Base-by-base conservation (phyloP, 495 filamentous ascomycete species). In the Lasiosphaeria miniovina region DNA sequence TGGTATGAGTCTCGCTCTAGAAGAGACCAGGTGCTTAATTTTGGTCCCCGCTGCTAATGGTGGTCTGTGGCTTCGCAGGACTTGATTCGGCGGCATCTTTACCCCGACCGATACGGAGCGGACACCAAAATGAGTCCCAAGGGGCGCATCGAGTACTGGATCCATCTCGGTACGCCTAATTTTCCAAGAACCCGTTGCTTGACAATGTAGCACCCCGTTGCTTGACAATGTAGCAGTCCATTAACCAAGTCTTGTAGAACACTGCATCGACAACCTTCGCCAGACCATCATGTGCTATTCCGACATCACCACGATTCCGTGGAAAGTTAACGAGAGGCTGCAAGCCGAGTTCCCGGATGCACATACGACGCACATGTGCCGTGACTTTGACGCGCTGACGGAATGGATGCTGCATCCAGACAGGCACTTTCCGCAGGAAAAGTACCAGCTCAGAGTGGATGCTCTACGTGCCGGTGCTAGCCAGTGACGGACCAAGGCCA, bases 181-280 rank as follows among this genome's bases (percentile, higher is more conserved):
- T 24, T 24, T 24, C 24, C 0, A 24, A 24, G 24, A 24, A 0
- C 24, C 24, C 24, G 24, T 1, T 24, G 24, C 24, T 24, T 24
- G 24, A 24, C 1, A 0, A 24, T 24, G 2, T 24, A 24, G 24
- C 24, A 24, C 24, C 24, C 24, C 24, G 24, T 1, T 24, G 24
- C 24, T 24, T 24, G 24, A 24, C 1, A 0, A 24, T 24, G 2
- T 24, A 24, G 24, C 24, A 24, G 2, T 24, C 24, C 2, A 2
- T 24, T 24, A 24, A 24, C 2, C 24, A 24, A 24, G 24, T 0
- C 24, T 24, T 24, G 24, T 24, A 50, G 55, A 52, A 49, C 70
- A 75, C 62, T 75, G 73, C 51, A 58, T 73, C 46, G 68, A 75
- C 45, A 66, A 72, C 43, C 54, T 74, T 24, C 67, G 72, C n/a